Conservation (phyloP, 306 rosid genomes). For the Ceratonia siliqua region DNA sequence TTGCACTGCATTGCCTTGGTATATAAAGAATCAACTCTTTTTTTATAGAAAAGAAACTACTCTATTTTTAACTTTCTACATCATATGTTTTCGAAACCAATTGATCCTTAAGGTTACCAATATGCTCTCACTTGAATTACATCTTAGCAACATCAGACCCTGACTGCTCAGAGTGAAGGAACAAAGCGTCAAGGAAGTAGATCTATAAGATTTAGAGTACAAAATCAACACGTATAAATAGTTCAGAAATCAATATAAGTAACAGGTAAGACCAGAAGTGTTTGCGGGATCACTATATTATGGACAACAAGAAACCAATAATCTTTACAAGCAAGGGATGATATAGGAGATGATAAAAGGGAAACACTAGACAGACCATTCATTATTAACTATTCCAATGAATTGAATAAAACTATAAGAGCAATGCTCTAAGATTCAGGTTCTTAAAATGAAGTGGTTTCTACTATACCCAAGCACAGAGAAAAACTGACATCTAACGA, state of each 20-base stretch:
- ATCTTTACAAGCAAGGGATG: background rate
- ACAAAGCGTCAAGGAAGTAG: background rate
- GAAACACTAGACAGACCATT: background rate
- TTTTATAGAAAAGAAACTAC: background rate
- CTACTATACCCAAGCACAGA: background rate
- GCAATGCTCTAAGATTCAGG: background rate
- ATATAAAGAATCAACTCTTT: background rate
- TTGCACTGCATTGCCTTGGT: background rate
- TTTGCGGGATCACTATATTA: background rate
- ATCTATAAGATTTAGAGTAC: background rate
- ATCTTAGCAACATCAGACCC: background rate
- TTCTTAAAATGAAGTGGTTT: background rate
- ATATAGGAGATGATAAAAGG: background rate
- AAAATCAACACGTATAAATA: background rate
- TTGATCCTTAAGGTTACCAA: background rate
- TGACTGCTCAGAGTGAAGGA: background rate
- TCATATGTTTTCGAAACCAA: background rate
- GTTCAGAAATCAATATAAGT: background rate
- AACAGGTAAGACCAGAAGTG: background rate
- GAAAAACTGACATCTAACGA: background rate
- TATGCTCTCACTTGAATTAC: background rate
- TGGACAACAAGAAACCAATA: background rate
- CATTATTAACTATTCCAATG: background rate
- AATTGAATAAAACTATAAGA: background rate
- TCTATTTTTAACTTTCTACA: background rate